phyloP scores from a whole-genome alignment of 345 rosid species.

The Psidium guajava region DNA sequence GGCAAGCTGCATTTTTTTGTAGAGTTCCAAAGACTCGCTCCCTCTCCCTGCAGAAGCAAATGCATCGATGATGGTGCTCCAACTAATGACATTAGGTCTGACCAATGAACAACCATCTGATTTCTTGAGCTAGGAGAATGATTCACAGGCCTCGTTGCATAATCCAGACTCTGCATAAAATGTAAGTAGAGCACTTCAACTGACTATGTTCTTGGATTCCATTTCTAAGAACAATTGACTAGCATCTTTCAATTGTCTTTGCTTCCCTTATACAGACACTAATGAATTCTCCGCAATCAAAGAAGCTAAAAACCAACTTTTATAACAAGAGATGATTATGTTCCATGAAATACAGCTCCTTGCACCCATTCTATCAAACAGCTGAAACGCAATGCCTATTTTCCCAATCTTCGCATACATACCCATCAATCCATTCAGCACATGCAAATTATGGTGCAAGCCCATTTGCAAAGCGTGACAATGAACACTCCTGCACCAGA shows the following conservation, averaged over 20 bases:
- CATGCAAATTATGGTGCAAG: slow-evolving; percentile 26
- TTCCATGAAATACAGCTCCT: slow-evolving; percentile 36
- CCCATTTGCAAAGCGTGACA: slow-evolving; percentile 40
- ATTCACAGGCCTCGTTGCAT: slow-evolving; percentile 38
- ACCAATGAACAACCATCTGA: slow-evolving; percentile 7
- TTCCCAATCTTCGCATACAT: slow-evolving; percentile 38
- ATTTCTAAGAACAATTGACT: slow-evolving; percentile 26
- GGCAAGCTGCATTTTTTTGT: slow-evolving; percentile 10
- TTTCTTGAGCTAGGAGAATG: slow-evolving; percentile 38
- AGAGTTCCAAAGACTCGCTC: background rate
- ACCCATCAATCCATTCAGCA: slow-evolving; percentile 48
- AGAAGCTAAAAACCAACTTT: slow-evolving; percentile 49
- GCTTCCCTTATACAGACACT: slow-evolving; percentile 43
- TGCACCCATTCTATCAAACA: slow-evolving; percentile 22
- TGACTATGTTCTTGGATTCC: slow-evolving; percentile 35
- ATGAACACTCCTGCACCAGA: slow-evolving; percentile 28
- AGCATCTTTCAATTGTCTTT: slow-evolving; percentile 32
- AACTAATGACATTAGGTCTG: slow-evolving; percentile 55
- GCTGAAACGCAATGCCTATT: slow-evolving; percentile 21
- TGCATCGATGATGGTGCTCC: slow-evolving; percentile 62
- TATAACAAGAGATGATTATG: slow-evolving; percentile 25
- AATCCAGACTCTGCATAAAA: slow-evolving; percentile 48
- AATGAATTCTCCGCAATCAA: slow-evolving; percentile 48
- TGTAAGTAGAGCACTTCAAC: slow-evolving; percentile 65
- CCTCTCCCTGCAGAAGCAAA: slow-evolving; percentile 41